These are phyloP conservation scores for Cyclospora cayetanensis DNA, from an alignment of 169 alveolate genomes.

Conservation along the genomic window DNA sequence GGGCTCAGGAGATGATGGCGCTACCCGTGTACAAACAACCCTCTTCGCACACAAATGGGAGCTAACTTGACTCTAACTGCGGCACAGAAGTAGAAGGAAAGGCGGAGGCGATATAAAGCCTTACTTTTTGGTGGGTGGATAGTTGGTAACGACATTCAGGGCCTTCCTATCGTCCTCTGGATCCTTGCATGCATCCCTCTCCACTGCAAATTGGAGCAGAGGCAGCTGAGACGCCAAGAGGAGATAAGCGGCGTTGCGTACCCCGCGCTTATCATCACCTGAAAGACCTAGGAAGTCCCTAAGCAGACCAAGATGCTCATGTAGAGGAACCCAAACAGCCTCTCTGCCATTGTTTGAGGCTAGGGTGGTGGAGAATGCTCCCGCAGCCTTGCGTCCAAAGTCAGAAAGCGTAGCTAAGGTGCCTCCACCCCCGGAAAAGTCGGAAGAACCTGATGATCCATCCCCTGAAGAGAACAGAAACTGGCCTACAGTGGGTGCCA, in stretches of 20 bases:
- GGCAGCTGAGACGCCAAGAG: conserved; percentile 37
- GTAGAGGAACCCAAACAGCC: conserved; percentile 30
- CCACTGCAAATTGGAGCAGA: conserved; percentile 4
- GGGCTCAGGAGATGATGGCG: no score
- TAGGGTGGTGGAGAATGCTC: not conserved
- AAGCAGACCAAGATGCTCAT: not conserved
- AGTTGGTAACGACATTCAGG: not conserved
- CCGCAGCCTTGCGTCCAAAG: not conserved
- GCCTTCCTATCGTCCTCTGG: not conserved
- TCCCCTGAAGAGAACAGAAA: not conserved
- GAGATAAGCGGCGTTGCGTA: not conserved
- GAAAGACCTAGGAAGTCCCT: not conserved
- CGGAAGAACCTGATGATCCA: not conserved
- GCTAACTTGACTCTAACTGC: no score
- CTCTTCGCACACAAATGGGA: no score
- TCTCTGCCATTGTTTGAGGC: not conserved
- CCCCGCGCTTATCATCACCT: conserved; percentile 13
- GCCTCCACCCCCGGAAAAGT: not conserved
- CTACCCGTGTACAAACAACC: no score
- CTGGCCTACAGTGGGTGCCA: not conserved
- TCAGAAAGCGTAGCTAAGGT: not conserved
- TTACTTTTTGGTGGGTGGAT: not conserved
- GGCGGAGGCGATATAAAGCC: not conserved
- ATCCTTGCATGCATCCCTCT: not conserved
- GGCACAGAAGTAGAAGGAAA: not conserved